phyloP scores from a whole-genome alignment of 2,329 filamentous ascomycete genomes.

The Pyrenochaeta sp. region DNA sequence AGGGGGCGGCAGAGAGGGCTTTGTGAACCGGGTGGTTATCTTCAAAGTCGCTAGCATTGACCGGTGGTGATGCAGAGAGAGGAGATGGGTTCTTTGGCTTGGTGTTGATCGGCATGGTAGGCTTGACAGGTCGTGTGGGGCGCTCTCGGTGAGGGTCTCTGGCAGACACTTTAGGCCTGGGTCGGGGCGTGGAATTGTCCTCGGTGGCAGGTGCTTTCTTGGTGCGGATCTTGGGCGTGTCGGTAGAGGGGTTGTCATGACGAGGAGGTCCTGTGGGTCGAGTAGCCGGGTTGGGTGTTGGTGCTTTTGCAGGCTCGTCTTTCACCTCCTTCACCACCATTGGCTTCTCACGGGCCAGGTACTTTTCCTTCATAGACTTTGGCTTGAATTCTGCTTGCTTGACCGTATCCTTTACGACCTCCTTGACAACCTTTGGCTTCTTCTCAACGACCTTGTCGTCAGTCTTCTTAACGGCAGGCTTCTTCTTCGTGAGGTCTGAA shows the following conservation, averaged over 20 bases:
- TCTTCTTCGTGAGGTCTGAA: constrained; percentile 54
- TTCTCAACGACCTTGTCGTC: constrained; percentile 53
- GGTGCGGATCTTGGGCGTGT: constrained; percentile 35
- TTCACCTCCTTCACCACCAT: constrained; percentile 32
- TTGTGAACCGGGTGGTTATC: constrained; percentile 54
- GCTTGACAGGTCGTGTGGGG: constrained; percentile 34
- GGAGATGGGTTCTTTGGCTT: constrained; percentile 70
- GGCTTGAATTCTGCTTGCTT: constrained; percentile 8
- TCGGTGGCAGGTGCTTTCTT: constrained; percentile 39
- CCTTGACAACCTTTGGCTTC: constrained; percentile 21
- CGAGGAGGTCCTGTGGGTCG: constrained; percentile 29
- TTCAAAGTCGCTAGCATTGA: constrained; percentile 67
- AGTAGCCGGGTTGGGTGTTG: constrained; percentile 23
- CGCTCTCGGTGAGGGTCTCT: constrained; percentile 33
- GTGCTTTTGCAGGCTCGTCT: constrained; percentile 28
- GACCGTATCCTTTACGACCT: constrained; percentile 7
- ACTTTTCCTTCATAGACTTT: constrained; percentile 39
- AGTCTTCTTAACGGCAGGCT: constrained; percentile 52
- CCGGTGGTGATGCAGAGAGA: constrained; percentile 67
- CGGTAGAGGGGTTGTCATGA: constrained; percentile 28
- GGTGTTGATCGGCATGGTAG: constrained; percentile 52
- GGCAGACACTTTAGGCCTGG: constrained; percentile 40
- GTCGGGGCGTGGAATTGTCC: constrained; percentile 32
- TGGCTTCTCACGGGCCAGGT: constrained; percentile 27
- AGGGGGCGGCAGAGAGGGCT: constrained; percentile 44